Base-by-base conservation (phyloP, 164 flowering plant species). In the Brasenia schreberi region DNA sequence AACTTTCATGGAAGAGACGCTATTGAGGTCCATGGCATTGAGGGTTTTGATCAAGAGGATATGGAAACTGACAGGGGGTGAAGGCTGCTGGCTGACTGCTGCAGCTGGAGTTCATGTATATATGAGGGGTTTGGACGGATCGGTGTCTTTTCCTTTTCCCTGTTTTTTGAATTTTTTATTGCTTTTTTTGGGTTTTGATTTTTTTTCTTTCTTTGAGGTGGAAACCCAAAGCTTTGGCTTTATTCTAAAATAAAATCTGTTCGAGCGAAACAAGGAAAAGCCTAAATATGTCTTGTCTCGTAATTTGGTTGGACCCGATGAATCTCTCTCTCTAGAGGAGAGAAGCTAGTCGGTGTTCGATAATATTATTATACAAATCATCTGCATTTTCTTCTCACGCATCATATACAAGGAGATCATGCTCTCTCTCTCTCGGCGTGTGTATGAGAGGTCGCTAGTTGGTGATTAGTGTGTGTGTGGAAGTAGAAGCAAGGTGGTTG, bases 331-430 rank as follows among this genome's bases (percentile, higher is more conserved):
- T 33, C 39, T 33, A 33, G 39, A 33, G 39, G 4, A 64, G 65
- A 6, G 19, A 6, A 18, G 19, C 65, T 49, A 61, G 65, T 70
- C 72, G 66, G 63, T 68, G 39, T 33, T 33, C 39, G 39, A 33
- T 33, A 33, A 33, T 33, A 33, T 33, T 33, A 33, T 33, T 33
- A 33, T 1, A 33, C 39, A 33, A 33, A 33, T 33, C 39, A 33
- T 33, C 39, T 33, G 39, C 4, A 33, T 33, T 33, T 33, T 33
- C 39, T 33, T 33, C 39, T 1, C 39, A 33, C 39, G 39, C 39
- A 33, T 33, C 4, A 33, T 33, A 33, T 3, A 33, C 39, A 33
- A 33, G 39, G 4, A 33, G 39, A 33, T 33, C 39, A 33, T 33
- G 2, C 39, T 33, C 39, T 33, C 39, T 33, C 39, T 33, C 39